Percentiles rank a stretch among this genome's conserved stretches.
Conservation (phyloP, 2,329 filamentous ascomycete species). For the Pseudocercospora pini-densiflorae region DNA sequence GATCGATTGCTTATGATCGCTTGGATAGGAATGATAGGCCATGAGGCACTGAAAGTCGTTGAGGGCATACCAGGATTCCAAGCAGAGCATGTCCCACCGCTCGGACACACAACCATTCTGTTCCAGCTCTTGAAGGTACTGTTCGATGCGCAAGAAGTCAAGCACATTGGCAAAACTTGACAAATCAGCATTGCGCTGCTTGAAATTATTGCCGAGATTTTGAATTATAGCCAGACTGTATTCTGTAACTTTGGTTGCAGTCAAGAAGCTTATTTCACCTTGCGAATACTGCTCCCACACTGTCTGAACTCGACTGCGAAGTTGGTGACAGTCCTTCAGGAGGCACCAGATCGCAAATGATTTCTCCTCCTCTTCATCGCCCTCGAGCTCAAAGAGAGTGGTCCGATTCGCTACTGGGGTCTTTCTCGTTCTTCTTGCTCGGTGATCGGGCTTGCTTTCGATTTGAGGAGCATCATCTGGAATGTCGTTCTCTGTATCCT, state of each 20-base stretch:
- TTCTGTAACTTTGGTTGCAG: neutral
- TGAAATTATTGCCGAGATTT: too few relatives aligned
- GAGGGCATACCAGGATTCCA: neutral
- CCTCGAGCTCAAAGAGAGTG: neutral
- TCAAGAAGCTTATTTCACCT: neutral
- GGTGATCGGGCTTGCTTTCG: too few relatives aligned
- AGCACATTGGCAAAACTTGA: too few relatives aligned
- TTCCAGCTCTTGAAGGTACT: too few relatives aligned
- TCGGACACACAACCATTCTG: too few relatives aligned
- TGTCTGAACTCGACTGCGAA: neutral
- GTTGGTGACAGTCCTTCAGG: conserved; percentile 9
- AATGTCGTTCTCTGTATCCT: neutral
- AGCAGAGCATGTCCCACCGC: neutral
- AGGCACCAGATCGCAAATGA: conserved; percentile 4
- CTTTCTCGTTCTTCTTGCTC: too few relatives aligned
- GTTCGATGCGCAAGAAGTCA: too few relatives aligned
- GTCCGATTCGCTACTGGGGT: too few relatives aligned
- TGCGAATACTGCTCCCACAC: neutral
- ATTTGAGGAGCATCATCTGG: too few relatives aligned
- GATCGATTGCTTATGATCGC: neutral
- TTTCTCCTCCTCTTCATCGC: conserved; percentile 1
- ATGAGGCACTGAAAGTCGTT: conserved; percentile 4
- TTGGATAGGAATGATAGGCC: neutral
- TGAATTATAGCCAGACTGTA: too few relatives aligned
- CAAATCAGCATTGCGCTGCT: too few relatives aligned